phyloP scores from a whole-genome alignment of 768 basidiomycete genomes.

The Ephemerocybe angulata region DNA sequence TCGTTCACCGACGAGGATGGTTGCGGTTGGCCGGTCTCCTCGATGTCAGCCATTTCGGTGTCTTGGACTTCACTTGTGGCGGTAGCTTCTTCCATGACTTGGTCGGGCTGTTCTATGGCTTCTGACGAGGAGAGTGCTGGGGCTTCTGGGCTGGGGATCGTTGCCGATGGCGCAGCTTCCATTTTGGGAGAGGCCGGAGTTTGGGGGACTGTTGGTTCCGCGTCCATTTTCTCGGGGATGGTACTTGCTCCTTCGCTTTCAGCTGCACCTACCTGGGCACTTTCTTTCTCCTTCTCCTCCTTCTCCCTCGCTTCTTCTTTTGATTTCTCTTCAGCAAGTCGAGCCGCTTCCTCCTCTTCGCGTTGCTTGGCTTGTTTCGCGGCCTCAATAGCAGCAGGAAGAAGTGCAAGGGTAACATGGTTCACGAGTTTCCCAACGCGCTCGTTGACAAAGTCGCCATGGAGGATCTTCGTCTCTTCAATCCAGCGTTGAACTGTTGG shows the following conservation, averaged over 20 bases:
- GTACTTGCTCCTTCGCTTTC: slow-evolving; percentile 25
- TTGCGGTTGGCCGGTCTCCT: slow-evolving; percentile 23
- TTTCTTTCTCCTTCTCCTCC: slow-evolving; percentile 30
- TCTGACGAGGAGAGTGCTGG: not conserved
- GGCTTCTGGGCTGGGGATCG: too few relatives aligned
- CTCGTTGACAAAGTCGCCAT: slow-evolving; percentile 69
- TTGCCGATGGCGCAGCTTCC: too few relatives aligned
- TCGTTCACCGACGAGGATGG: slow-evolving; percentile 32
- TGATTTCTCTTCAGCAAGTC: slow-evolving; percentile 39
- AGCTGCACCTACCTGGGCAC: slow-evolving; percentile 32
- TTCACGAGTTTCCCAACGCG: slow-evolving; percentile 64
- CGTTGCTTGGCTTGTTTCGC: slow-evolving; percentile 52
- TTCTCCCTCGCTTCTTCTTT: slow-evolving; percentile 28
- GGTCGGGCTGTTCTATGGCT: not conserved
- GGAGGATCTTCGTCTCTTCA: slow-evolving; percentile 80
- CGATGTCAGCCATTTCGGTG: not conserved
- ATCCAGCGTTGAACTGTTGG: slow-evolving; percentile 85
- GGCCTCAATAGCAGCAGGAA: slow-evolving; percentile 77
- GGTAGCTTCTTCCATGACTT: slow-evolving; percentile 7
- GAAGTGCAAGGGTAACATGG: slow-evolving; percentile 67
- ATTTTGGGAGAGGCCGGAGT: too few relatives aligned
- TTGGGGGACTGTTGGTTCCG: slow-evolving; percentile 2
- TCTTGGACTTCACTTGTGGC: not conserved
- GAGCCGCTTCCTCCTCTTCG: slow-evolving; percentile 51
- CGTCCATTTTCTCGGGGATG: slow-evolving; percentile 13